Conservation (phyloP, 495 filamentous ascomycete genomes). For the Articulospora tetracladia region DNA sequence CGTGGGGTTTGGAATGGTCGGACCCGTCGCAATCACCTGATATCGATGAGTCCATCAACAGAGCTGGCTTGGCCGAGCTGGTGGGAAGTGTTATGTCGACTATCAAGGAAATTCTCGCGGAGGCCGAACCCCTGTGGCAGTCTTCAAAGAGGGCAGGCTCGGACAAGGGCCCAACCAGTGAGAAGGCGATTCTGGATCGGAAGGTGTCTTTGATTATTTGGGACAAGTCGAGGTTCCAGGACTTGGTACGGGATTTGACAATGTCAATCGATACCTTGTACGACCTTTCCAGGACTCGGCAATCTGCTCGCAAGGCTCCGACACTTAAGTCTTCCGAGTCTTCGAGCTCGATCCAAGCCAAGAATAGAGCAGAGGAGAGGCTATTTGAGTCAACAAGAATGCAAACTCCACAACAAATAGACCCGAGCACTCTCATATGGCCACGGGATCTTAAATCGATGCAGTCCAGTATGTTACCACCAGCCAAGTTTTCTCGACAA, state of each 20-base stretch:
- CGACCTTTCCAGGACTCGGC: conserved; percentile 74
- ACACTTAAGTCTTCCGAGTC: conserved; percentile 11
- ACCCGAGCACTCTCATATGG: conserved; percentile 36
- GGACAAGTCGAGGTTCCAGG: conserved; percentile 60
- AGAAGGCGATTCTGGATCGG: conserved; percentile 9
- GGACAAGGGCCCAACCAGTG: conserved; percentile 35
- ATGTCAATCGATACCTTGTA: conserved; percentile 87
- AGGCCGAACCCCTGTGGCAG: conserved; percentile 75
- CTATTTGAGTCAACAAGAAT: conserved; percentile 52
- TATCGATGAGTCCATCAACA: conserved; percentile 80
- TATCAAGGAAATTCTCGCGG: conserved; percentile 81
- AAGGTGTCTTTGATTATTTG: conserved; percentile 37
- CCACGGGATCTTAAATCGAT: conserved; percentile 29
- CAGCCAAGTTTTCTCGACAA: conserved; percentile 34
- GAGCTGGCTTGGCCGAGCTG: conserved; percentile 80
- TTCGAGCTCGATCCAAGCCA: not conserved
- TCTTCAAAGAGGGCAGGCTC: conserved; percentile 29
- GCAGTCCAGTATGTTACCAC: conserved; percentile 31
- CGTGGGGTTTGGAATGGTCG: conserved; percentile 91
- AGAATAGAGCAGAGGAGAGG: conserved; percentile 36
- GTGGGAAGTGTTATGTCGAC: conserved; percentile 86
- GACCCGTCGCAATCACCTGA: conserved; percentile 59
- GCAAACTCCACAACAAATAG: conserved; percentile 49
- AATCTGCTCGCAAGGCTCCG: conserved; percentile 17
- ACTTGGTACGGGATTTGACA: conserved; percentile 73